These are phyloP conservation scores for Grigorovia jiainica DNA, from an alignment of 805 yeast species.

Conservation along the genomic window DNA sequence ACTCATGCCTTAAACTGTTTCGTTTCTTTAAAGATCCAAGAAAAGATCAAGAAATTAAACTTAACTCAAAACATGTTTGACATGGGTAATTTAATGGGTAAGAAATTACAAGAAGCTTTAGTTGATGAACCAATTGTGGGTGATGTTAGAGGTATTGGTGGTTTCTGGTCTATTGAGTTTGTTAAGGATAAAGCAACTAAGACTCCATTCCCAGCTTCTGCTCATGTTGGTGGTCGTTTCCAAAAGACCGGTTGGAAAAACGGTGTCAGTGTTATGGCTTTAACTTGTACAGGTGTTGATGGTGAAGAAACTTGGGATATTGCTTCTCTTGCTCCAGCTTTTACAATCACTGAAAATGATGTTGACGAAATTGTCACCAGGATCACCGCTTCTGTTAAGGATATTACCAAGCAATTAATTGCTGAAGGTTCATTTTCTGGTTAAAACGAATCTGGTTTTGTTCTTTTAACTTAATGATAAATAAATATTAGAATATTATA, in stretches of 20 bases:
- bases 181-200: conserved; percentile 46
- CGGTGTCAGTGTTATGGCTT: conserved; percentile 41
- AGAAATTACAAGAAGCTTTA: conserved; percentile 29
- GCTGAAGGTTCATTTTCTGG: conserved; percentile 9
- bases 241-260: conserved; percentile 32
- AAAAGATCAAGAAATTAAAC: conserved; percentile 29
- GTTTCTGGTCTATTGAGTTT: conserved; percentile 49
- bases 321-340: conserved; percentile 40
- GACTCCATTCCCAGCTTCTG: conserved; percentile 34
- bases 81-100: conserved; percentile 36
- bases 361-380: conserved; percentile 35
- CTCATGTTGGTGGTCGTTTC: conserved; percentile 31
- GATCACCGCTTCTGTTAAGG: conserved; percentile 33
- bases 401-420: conserved; percentile 12
- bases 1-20: conserved; percentile 39
- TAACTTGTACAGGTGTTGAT: conserved; percentile 33
- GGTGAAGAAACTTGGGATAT: conserved; percentile 31
- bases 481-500: too few relatives aligned
- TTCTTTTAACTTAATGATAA: too few relatives aligned
- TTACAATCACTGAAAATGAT: conserved; percentile 34
- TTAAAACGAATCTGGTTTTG: too few relatives aligned
- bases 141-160: conserved; percentile 55
- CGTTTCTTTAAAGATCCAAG: conserved; percentile 39
- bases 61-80: conserved; percentile 35
- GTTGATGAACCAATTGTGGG: conserved; percentile 37